Conservation (phyloP, 164 flowering plant genomes). For the Taxillus chinensis region DNA sequence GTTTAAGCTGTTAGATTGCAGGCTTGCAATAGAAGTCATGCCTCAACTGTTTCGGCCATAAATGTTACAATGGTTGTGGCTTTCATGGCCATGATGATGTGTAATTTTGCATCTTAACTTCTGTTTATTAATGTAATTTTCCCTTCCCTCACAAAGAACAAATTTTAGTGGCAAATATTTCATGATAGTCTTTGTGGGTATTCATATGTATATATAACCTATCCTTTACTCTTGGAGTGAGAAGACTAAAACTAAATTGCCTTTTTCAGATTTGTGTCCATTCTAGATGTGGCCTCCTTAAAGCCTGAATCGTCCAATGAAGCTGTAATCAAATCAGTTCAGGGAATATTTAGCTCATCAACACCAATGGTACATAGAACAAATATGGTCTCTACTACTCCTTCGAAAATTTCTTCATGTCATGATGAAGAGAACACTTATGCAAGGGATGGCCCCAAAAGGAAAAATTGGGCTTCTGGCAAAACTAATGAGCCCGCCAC, state of each 20-base stretch:
- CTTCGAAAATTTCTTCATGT: conserved; percentile 13
- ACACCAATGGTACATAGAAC: conserved; percentile 47
- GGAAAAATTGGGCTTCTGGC: conserved; percentile 12
- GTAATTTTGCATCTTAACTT: no score
- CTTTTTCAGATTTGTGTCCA: conserved; percentile 69
- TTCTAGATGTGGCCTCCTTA: conserved; percentile 68
- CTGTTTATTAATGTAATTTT: no score
- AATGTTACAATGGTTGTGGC: no score
- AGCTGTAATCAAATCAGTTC: conserved; percentile 18
- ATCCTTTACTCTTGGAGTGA: no score
- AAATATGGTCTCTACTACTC: conserved; percentile 19
- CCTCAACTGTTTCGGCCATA: no score
- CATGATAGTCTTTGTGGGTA: no score
- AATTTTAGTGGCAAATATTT: no score
- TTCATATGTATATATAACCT: no score
- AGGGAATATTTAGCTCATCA: conserved; percentile 43
- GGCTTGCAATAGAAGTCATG: no score
- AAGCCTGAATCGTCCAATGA: conserved; percentile 44
- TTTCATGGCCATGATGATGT: no score
- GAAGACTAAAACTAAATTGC: background rate
- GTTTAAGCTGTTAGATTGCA: no score
- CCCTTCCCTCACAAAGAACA: no score
- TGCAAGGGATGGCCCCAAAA: conserved; percentile 9
- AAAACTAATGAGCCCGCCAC: conserved; percentile 5
- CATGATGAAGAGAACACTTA: conserved; percentile 17